Evolutionary conservation across 495 filamentous ascomycete genomes (phyloP).

Genomic region (Daldinia loculata): DNA sequence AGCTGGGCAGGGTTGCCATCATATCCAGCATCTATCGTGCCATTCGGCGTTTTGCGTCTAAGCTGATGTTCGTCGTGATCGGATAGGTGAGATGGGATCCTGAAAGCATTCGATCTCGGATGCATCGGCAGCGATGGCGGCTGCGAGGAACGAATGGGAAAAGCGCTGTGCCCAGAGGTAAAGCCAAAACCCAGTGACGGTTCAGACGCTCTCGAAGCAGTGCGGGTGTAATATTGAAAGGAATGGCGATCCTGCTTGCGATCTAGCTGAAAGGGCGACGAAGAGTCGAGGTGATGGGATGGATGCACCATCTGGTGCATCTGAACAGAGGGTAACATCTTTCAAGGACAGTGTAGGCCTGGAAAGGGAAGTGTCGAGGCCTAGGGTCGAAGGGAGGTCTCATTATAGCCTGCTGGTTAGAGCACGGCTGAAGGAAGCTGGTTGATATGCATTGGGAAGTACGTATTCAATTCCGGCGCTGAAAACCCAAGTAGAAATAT

Average conservation of each 20-base stretch:
- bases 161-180: conserved; percentile 43
- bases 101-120: conserved; percentile 34
- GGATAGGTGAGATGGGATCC: conserved; percentile 47
- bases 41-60: conserved; percentile 91
- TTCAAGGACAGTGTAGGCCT: conserved; percentile 30
- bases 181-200: conserved; percentile 29
- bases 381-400: conserved; percentile 35
- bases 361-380: conserved; percentile 33
- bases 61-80: conserved; percentile 77
- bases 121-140: conserved; percentile 33
- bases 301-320: conserved; percentile 60
- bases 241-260: conserved; percentile 46
- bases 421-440: conserved; percentile 48
- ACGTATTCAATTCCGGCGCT: conserved; percentile 2
- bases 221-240: conserved; percentile 42
- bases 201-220: conserved; percentile 26
- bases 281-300: conserved; percentile 49
- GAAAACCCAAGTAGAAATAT: conserved; percentile 18
- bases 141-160: conserved; percentile 54
- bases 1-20: conserved; percentile 85
- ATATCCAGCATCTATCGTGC: conserved; percentile 91
- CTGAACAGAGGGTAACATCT: conserved; percentile 58
- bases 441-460: conserved; percentile 42
- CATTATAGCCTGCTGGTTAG: conserved; percentile 53
- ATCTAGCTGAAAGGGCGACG: conserved; percentile 44